Conservation (phyloP, 2,329 filamentous ascomycete species). For the Epichloe typhina region DNA sequence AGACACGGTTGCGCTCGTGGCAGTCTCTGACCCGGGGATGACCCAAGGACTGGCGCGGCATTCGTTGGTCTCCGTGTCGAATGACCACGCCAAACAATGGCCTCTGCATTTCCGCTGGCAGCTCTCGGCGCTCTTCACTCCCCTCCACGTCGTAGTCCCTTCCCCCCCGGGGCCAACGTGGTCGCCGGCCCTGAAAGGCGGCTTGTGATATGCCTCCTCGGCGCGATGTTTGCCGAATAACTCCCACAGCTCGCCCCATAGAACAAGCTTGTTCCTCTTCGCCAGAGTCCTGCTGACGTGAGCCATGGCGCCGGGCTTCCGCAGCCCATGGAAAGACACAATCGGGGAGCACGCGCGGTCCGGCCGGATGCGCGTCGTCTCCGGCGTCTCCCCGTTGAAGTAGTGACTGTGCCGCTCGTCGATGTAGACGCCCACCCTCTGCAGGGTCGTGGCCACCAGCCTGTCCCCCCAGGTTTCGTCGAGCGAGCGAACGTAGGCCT, state of each 20-base stretch:
- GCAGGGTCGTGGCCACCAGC: slow-evolving; percentile 38
- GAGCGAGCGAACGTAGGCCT: slow-evolving; percentile 33
- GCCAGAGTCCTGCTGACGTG: slow-evolving; percentile 29
- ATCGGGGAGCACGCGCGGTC: slow-evolving; percentile 42
- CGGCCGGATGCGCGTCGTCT: slow-evolving; percentile 32
- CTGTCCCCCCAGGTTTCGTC: slow-evolving; percentile 41
- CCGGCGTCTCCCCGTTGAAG: slow-evolving; percentile 42
- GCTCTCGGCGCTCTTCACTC: slow-evolving; percentile 25
- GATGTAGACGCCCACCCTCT: slow-evolving; percentile 40
- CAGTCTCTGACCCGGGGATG: slow-evolving; percentile 24
- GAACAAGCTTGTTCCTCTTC: slow-evolving; percentile 24
- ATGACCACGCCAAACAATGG: slow-evolving; percentile 39
- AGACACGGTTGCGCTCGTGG: slow-evolving; percentile 9
- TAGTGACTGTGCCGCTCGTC: slow-evolving; percentile 39
- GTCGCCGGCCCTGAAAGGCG: slow-evolving; percentile 26
- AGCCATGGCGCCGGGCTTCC: slow-evolving; percentile 31
- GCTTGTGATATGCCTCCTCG: slow-evolving; percentile 17
- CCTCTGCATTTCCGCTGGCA: slow-evolving; percentile 30
- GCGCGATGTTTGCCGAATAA: slow-evolving; percentile 31
- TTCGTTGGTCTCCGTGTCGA: slow-evolving; percentile 23
- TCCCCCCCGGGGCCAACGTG: slow-evolving; percentile 38
- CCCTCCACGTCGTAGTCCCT: slow-evolving; percentile 22
- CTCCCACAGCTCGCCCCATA: slow-evolving; percentile 38
- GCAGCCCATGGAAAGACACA: slow-evolving; percentile 39
- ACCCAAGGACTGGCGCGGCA: slow-evolving; percentile 38